Evolutionary conservation across 2,329 filamentous ascomycete species (phyloP).

Genomic region (Pseudocercospora cruenta): DNA sequence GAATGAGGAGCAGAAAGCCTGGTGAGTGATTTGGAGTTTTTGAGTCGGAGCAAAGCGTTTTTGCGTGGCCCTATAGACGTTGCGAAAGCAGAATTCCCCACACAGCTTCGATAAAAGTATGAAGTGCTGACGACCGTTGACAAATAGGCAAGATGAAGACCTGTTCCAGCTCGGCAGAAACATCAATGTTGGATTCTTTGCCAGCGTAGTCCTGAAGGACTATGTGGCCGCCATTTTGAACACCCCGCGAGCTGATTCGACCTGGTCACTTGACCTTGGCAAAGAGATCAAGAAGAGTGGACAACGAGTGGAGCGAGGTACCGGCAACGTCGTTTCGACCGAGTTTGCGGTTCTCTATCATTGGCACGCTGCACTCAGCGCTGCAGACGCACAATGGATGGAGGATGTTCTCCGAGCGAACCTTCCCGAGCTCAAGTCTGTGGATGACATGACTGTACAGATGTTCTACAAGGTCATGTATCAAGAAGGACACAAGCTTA

Average conservation of each 20-base stretch:
- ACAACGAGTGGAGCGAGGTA: conserved; percentile 47
- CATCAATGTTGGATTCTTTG: conserved; percentile 54
- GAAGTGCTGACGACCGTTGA: not conserved
- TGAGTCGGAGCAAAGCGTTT: conserved; percentile 50
- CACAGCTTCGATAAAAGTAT: not conserved
- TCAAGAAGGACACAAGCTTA: conserved; percentile 43
- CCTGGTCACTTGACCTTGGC: conserved; percentile 52
- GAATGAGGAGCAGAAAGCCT: conserved; percentile 42
- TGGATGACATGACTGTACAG: conserved; percentile 49
- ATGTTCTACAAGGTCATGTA: conserved; percentile 48
- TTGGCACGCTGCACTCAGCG: conserved; percentile 52
- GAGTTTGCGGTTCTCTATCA: conserved; percentile 54
- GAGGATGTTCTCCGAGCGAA: conserved; percentile 42
- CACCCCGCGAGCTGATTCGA: conserved; percentile 49
- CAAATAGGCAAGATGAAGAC: conserved; percentile 66
- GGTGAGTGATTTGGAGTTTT: conserved; percentile 36
- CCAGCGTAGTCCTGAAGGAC: conserved; percentile 50
- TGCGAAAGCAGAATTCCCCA: not conserved
- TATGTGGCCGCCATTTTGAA: conserved; percentile 54
- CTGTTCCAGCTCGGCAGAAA: conserved; percentile 53
- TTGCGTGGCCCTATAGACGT: not conserved
- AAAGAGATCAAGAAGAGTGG: conserved; percentile 49
- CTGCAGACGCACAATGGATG: conserved; percentile 53
- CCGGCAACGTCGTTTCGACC: conserved; percentile 51
- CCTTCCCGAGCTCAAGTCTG: conserved; percentile 43